Conservation (phyloP, 345 rosid species). For the Acer yangbiense region DNA sequence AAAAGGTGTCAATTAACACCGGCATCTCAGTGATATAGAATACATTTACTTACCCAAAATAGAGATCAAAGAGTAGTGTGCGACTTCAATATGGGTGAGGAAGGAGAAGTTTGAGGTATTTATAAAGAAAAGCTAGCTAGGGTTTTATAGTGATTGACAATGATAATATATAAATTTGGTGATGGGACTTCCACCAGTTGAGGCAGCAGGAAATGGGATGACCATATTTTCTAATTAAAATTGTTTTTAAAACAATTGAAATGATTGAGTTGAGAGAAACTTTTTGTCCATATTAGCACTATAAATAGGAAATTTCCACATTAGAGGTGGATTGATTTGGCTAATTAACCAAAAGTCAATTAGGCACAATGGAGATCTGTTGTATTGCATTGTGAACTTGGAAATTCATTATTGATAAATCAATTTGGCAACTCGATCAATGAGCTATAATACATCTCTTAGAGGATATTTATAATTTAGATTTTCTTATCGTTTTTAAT, state of each 20-base stretch:
- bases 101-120: not conserved
- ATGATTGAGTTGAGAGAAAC: slow-evolving; percentile 22
- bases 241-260: slow-evolving; percentile 13
- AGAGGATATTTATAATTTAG: not conserved
- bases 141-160: slow-evolving; percentile 1
- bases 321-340: slow-evolving; percentile 15
- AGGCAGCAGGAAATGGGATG: slow-evolving; percentile 42
- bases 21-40: no score
- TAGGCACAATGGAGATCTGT: slow-evolving; percentile 8
- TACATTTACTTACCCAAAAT: not conserved
- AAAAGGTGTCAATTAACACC: no score
- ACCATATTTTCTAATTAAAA: not conserved
- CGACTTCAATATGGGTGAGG: not conserved
- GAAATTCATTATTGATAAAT: not conserved
- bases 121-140: slow-evolving; percentile 2
- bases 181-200: slow-evolving; percentile 34
- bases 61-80: not conserved
- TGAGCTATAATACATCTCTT: not conserved
- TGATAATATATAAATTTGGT: not conserved
- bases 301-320: slow-evolving; percentile 30
- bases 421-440: slow-evolving; percentile 1
- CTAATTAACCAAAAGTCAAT: slow-evolving; percentile 22
- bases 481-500: not conserved
- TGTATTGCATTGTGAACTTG: slow-evolving; percentile 15
- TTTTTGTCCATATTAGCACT: slow-evolving; percentile 17